Base-by-base conservation (phyloP, 2,329 filamentous ascomycete genomes). In the Apiospora marii region DNA sequence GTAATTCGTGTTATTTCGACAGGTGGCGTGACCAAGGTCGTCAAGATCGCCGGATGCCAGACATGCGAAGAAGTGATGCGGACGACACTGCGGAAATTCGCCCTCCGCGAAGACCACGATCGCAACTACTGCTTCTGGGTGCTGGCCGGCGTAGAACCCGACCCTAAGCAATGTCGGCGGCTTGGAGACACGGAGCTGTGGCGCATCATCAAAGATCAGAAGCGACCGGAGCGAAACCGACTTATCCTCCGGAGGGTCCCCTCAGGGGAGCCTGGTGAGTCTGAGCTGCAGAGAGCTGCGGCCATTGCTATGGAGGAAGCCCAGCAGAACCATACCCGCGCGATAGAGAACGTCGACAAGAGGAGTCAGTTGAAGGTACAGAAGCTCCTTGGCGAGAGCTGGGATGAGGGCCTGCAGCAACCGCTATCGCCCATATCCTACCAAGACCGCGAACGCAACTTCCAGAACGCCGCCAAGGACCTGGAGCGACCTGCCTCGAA, bases 111-210 rank as follows among this genome's bases (percentile, higher is more conserved):
- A 80, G 94, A 96, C 74, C 95, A 98, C 79, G 93, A 96, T 81
- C 91, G 95, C 78, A 98, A 97, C 79, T 98, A 98, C 84, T 98
- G 95, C 85, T 98, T 99, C 84, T 98, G 96, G 87, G 92, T 98
- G 0, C 87, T 98, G 73, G 92, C 94, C 76, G 96, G 95, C 69
- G 86, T 94, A 51, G 94, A 98, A 68, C 92, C 95, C 1, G 92
- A 96, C 76, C 92, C 94, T 43, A 89, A 88, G 69, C 91, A 95
- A 79, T 97, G 94, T 81, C 92, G 95, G 73, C 91, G 94, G 69
- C 87, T 98, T 51, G 92, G 92, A 46, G 96, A 99, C 79, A 92
- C 91, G 5, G 96, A 99, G 81, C 86, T 99, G 14, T 93, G 96
- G 88, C 92, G 94, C 74, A 94, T 98, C 71, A 97, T 97, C 82